These are phyloP conservation scores for Annulohypoxylon maeteangense DNA, from an alignment of 495 filamentous ascomycete genomes.

Conservation along the genomic window DNA sequence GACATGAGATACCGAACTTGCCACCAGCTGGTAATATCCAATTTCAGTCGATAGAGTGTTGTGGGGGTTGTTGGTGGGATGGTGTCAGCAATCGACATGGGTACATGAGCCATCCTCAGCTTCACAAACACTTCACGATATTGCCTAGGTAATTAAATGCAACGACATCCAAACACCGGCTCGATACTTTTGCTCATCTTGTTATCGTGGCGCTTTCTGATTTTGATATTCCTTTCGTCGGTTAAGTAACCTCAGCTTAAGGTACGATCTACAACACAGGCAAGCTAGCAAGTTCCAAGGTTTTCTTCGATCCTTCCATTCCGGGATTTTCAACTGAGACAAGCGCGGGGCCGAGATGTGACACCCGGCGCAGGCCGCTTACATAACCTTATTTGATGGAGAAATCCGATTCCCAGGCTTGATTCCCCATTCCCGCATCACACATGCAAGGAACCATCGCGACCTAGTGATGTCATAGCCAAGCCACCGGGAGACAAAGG, in stretches of 20 bases:
- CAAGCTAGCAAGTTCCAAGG: neutral
- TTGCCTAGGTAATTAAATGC: neutral
- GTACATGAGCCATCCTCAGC: neutral
- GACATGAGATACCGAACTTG: neutral
- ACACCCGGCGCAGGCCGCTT: constrained; percentile 24
- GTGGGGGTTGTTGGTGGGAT: neutral
- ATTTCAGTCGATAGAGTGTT: neutral
- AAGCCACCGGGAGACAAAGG: constrained; percentile 29
- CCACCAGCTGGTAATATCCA: neutral
- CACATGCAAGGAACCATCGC: constrained; percentile 34
- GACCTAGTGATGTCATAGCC: constrained; percentile 40
- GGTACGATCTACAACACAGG: neutral
- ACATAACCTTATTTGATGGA: constrained; percentile 37
- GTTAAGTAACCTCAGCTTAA: neutral
- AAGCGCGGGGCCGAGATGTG: constrained; percentile 27
- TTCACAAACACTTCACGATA: neutral
- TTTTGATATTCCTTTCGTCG: neutral
- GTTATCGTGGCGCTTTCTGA: neutral
- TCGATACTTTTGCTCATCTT: neutral
- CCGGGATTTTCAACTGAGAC: neutral
- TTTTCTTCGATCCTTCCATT: constrained; percentile 1
- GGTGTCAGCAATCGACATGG: neutral
- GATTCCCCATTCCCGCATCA: neutral
- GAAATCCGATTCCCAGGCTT: constrained; percentile 16
- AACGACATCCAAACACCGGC: neutral